phyloP scores from a whole-genome alignment of 345 rosid species.

The Lumnitzera racemosa region DNA sequence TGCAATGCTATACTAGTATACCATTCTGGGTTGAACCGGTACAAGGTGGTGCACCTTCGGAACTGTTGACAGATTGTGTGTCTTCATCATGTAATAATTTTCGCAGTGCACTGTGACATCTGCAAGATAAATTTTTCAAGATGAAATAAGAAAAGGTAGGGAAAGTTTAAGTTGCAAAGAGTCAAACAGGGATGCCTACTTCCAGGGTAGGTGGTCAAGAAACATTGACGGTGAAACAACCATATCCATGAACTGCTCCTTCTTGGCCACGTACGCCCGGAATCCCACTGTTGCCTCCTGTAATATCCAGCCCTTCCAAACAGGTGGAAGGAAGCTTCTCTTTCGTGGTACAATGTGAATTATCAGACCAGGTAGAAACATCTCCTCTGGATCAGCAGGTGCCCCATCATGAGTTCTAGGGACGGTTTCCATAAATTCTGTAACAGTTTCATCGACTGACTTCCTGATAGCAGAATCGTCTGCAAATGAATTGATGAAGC shows the following conservation, averaged over 20 bases:
- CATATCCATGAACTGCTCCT: slow-evolving; percentile 62
- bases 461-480: slow-evolving; percentile 4
- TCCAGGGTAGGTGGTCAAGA: slow-evolving; percentile 95
- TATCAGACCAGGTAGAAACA: slow-evolving; percentile 73
- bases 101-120: slow-evolving; percentile 59
- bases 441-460: slow-evolving; percentile 38
- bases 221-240: slow-evolving; percentile 84
- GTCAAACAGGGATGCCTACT: slow-evolving; percentile 21
- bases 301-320: slow-evolving; percentile 55
- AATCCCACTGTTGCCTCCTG: slow-evolving; percentile 27
- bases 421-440: slow-evolving; percentile 56
- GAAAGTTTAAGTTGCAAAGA: no score
- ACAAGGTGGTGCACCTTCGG: no score
- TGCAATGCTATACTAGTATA: no score
- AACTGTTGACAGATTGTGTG: slow-evolving; percentile 5
- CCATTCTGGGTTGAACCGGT: no score
- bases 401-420: slow-evolving; percentile 29
- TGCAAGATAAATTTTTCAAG: slow-evolving; percentile 14
- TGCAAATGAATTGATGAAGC: slow-evolving; percentile 21
- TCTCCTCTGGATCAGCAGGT: slow-evolving; percentile 37
- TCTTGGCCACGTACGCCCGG: slow-evolving; percentile 58
- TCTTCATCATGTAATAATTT: slow-evolving; percentile 54
- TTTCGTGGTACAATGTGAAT: slow-evolving; percentile 60
- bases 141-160: background rate
- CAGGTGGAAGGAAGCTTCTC: slow-evolving; percentile 20